Evolutionary conservation across 495 filamentous ascomycete species (phyloP).

Genomic region (Xylaria flabelliformis): DNA sequence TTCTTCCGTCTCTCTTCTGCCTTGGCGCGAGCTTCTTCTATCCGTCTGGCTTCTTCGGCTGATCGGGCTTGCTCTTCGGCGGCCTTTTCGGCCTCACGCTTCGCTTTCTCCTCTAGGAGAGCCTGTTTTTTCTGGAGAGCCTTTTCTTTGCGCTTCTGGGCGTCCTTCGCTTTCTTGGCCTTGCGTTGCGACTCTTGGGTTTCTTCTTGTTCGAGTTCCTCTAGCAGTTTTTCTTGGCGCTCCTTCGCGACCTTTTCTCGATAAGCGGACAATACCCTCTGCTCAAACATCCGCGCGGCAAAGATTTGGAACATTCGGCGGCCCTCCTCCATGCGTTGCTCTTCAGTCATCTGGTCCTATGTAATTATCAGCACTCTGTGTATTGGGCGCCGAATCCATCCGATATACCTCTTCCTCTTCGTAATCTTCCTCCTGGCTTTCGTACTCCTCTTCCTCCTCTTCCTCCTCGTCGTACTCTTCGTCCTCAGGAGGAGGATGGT

Average conservation of each 20-base stretch:
- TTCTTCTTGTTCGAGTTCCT: slow-evolving; percentile 88
- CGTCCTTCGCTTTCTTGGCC: slow-evolving; percentile 91
- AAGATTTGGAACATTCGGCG: slow-evolving; percentile 99
- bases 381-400: slow-evolving; percentile 4
- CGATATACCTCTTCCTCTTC: slow-evolving; percentile 84
- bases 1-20: slow-evolving; percentile 91
- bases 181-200: slow-evolving; percentile 76
- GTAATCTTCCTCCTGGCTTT: slow-evolving; percentile 86
- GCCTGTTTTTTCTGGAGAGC: slow-evolving; percentile 81
- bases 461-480: slow-evolving; percentile 79
- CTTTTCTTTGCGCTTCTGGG: slow-evolving; percentile 91
- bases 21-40: slow-evolving; percentile 78
- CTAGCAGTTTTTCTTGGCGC: slow-evolving; percentile 86
- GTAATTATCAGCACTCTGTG: slow-evolving; percentile 41
- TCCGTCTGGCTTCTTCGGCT: slow-evolving; percentile 78
- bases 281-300: slow-evolving; percentile 98
- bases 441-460: slow-evolving; percentile 88
- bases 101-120: slow-evolving; percentile 88
- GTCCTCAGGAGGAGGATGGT: slow-evolving; percentile 65
- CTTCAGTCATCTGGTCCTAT: slow-evolving; percentile 95
- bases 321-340: slow-evolving; percentile 98
- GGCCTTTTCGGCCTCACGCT: slow-evolving; percentile 84
- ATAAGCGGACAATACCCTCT: slow-evolving; percentile 95
- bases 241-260: slow-evolving; percentile 94
- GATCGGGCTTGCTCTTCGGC: slow-evolving; percentile 83